phyloP scores from a whole-genome alignment of 805 yeast genomes.

The Starmerella powellii region DNA sequence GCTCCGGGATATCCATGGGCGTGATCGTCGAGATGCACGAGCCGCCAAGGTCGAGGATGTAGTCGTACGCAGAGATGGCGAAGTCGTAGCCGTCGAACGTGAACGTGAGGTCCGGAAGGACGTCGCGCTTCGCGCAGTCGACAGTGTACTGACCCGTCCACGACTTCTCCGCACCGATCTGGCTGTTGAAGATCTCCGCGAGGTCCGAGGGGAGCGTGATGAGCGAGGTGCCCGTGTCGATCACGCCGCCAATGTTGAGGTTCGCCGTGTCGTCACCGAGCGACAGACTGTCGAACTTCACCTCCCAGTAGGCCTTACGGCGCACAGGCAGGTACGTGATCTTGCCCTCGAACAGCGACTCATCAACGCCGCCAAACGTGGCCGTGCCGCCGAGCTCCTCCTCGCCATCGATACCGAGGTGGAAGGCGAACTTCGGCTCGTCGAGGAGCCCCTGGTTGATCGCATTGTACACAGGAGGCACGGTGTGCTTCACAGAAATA shows the following conservation, averaged over 20 bases:
- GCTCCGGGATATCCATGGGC: constrained; percentile 94
- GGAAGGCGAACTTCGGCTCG: constrained; percentile 75
- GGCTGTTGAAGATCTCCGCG: constrained; percentile 88
- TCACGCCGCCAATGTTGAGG: constrained; percentile 87
- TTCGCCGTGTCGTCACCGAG: constrained; percentile 86
- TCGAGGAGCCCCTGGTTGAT: constrained; percentile 70
- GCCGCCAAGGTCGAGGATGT: constrained; percentile 87
- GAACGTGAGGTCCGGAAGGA: constrained; percentile 83
- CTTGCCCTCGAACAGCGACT: constrained; percentile 63
- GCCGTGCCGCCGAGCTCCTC: constrained; percentile 86
- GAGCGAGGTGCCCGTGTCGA: constrained; percentile 96
- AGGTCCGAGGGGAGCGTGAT: constrained; percentile 88
- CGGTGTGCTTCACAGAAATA: constrained; percentile 76
- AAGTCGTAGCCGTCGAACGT: constrained; percentile 83
- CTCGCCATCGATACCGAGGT: constrained; percentile 64
- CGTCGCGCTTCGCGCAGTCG: constrained; percentile 76
- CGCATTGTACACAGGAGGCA: constrained; percentile 91
- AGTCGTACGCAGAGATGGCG: constrained; percentile 79
- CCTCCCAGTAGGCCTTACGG: constrained; percentile 99
- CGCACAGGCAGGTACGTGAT: constrained; percentile 94
- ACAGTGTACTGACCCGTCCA: constrained; percentile 96
- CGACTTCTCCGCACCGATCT: constrained; percentile 92
- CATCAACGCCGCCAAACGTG: constrained; percentile 89
- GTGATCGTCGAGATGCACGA: constrained; percentile 94
- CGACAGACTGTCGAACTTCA: constrained; percentile 76